phyloP scores from a whole-genome alignment of 331 rosid species.

The Cydonia oblonga region DNA sequence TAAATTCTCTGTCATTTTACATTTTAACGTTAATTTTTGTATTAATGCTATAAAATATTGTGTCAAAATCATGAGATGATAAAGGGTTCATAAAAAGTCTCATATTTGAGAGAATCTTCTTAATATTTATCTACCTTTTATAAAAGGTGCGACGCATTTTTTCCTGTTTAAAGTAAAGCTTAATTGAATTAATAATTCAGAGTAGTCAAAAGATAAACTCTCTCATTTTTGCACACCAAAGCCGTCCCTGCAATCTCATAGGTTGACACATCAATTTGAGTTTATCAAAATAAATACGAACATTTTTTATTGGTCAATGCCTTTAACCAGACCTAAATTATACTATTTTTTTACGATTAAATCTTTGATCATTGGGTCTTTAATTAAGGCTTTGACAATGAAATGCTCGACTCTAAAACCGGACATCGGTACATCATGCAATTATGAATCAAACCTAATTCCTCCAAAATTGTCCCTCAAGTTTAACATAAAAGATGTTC shows the following conservation, averaged over 20 bases:
- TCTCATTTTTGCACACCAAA: neutral
- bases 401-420: neutral
- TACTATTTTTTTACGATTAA: too few relatives aligned
- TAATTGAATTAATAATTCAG: too few relatives aligned
- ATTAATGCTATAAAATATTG: too few relatives aligned
- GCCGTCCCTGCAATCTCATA: neutral
- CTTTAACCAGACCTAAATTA: neutral
- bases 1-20: fast-evolving
- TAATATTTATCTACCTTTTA: too few relatives aligned
- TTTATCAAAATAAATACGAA: too few relatives aligned
- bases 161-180: too few relatives aligned
- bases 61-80: too few relatives aligned
- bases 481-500: neutral
- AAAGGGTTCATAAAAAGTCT: fast-evolving
- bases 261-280: neutral
- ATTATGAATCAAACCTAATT: neutral
- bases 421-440: neutral
- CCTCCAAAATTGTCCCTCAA: neutral
- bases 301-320: neutral
- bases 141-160: fast-evolving
- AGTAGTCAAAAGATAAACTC: too few relatives aligned
- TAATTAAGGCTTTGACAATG: neutral
- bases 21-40: too few relatives aligned
- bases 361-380: neutral
- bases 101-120: too few relatives aligned